A percentile compares a stretch with the other conserved stretches of the same genome.
phyloP scores from a whole-genome alignment of 176 grass and related monocot genomes.

The Aegilops bicornis region DNA sequence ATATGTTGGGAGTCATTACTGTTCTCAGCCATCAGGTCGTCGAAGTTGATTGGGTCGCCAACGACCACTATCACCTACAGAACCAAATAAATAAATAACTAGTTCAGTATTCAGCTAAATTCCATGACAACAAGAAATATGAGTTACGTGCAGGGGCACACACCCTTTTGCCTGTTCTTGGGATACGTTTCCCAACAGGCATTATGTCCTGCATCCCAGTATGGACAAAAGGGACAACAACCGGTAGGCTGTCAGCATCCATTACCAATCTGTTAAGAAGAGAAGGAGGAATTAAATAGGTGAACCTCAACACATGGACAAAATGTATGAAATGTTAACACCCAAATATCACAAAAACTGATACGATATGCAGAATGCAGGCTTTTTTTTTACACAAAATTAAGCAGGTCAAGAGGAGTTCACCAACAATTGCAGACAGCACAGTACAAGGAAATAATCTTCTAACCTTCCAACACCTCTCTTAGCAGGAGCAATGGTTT shows the following conservation, averaged over 20 bases:
- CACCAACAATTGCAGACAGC: not conserved
- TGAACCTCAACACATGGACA: not conserved
- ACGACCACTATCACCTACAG: conserved; percentile 87
- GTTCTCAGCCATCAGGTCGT: conserved; percentile 61
- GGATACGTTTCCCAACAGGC: conserved; percentile 84
- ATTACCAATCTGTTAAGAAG: conserved; percentile 71
- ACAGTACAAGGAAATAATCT: not conserved
- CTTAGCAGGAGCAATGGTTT: conserved; percentile 77
- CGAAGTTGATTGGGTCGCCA: conserved; percentile 83
- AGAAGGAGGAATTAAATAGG: not conserved
- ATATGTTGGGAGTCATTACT: conserved; percentile 37
- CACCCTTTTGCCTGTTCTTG: conserved; percentile 77
- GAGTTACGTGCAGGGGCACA: not conserved
- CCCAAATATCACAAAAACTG: not conserved
- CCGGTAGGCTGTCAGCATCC: conserved; percentile 74
- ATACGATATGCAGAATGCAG: not conserved
- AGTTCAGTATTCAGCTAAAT: not conserved
- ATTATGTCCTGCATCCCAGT: conserved; percentile 95
- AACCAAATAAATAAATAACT: not conserved
- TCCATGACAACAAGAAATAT: not conserved
- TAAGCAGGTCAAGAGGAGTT: not conserved
- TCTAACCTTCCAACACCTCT: conserved; percentile 95
- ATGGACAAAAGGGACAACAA: conserved; percentile 94
- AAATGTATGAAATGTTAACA: not conserved
- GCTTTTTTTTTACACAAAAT: not conserved